Conservation (phyloP, 805 yeast genomes). For the Teunomyces tritomae region DNA sequence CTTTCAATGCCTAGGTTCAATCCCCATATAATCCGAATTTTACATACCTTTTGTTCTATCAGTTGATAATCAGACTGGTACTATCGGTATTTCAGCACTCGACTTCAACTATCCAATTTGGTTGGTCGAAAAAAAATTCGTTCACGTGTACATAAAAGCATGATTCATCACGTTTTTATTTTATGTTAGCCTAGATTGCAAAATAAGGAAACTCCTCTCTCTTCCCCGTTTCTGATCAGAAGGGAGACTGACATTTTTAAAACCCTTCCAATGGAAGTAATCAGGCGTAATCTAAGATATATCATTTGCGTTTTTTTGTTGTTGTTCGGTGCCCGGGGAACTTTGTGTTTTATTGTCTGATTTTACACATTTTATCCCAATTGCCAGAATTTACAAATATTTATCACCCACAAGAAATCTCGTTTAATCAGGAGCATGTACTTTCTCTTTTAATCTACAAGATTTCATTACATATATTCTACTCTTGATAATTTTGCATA, state of each 20-base stretch:
- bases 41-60: constrained; percentile 2
- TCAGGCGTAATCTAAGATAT: background rate
- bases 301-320: background rate
- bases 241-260: too few relatives aligned
- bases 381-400: background rate
- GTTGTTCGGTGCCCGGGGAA: background rate
- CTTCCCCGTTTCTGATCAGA: too few relatives aligned
- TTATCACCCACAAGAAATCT: background rate
- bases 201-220: too few relatives aligned
- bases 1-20: background rate
- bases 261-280: too few relatives aligned
- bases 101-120: constrained; percentile 1
- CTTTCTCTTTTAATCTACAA: too few relatives aligned
- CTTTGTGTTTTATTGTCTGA: background rate
- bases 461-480: too few relatives aligned
- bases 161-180: background rate
- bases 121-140: constrained; percentile 2
- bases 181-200: too few relatives aligned
- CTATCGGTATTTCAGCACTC: constrained; percentile 1
- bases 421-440: background rate
- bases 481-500: too few relatives aligned
- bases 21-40: background rate
- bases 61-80: constrained; percentile 1
- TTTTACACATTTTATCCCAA: background rate
- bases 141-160: background rate